Evolutionary conservation across 257 asterid genomes (phyloP).

Genomic region (Solanum tarapatanum): DNA sequence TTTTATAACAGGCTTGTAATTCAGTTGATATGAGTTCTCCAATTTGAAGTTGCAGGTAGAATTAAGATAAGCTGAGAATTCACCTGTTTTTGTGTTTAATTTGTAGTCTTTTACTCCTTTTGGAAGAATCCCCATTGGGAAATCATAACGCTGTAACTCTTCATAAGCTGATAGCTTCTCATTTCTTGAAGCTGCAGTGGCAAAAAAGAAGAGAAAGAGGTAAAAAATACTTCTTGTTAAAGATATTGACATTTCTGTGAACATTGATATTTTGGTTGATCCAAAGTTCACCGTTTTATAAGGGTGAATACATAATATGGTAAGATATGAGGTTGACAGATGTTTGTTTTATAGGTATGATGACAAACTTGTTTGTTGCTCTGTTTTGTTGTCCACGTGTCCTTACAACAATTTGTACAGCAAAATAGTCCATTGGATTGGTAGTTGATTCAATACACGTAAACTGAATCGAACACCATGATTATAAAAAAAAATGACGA

Average conservation of each 20-base stretch:
- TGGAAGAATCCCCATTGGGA: constrained; percentile 74
- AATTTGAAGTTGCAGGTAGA: constrained; percentile 47
- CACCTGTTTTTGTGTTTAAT: constrained; percentile 55
- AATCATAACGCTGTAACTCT: constrained; percentile 36
- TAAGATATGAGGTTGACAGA: neutral
- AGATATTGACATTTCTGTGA: neutral
- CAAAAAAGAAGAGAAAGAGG: constrained; percentile 8
- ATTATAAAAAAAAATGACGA: too few relatives aligned
- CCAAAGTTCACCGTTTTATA: neutral
- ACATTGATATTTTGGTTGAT: neutral
- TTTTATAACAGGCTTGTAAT: constrained; percentile 43
- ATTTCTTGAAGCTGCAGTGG: constrained; percentile 3
- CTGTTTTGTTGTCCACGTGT: neutral
- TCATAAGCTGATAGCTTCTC: constrained; percentile 38
- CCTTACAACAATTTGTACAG: neutral
- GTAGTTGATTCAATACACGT: neutral
- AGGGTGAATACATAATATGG: neutral
- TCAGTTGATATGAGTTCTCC: constrained; percentile 35
- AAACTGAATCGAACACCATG: too few relatives aligned
- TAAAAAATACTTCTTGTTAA: neutral
- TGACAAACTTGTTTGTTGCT: neutral
- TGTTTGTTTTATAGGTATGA: neutral
- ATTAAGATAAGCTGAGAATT: constrained; percentile 41
- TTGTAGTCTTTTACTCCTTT: constrained; percentile 55
- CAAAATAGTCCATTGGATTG: neutral